Conservation (phyloP, 2,329 filamentous ascomycete species). For the Emmonsiellopsis sp. region DNA sequence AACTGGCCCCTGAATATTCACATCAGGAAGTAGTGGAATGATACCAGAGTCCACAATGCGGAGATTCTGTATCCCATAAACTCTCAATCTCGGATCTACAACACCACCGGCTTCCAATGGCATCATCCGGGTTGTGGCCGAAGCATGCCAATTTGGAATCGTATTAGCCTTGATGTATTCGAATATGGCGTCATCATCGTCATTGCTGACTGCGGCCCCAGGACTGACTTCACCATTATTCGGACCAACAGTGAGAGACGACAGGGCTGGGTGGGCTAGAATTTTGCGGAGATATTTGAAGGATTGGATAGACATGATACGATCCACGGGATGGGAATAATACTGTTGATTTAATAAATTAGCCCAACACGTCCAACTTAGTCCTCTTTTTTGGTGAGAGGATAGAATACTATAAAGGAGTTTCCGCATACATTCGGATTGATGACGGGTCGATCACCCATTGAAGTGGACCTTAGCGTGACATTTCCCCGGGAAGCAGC, state of each 20-base stretch:
- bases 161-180: constrained; percentile 14
- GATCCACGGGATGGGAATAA: constrained; percentile 10
- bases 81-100: constrained; percentile 10
- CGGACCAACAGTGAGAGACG: constrained; percentile 11
- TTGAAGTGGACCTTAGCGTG: constrained; percentile 9
- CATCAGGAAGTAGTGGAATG: constrained; percentile 12
- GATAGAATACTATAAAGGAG: neutral
- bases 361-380: neutral
- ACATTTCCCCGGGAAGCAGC: constrained; percentile 12
- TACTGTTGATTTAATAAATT: constrained; percentile 4
- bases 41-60: constrained; percentile 12
- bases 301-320: constrained; percentile 14
- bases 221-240: constrained; percentile 16
- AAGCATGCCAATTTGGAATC: constrained; percentile 10
- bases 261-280: constrained; percentile 13
- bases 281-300: constrained; percentile 19
- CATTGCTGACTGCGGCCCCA: constrained; percentile 12
- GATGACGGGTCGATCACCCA: constrained; percentile 10
- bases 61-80: constrained; percentile 10
- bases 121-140: constrained; percentile 9
- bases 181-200: constrained; percentile 17
- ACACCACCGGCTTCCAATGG: constrained; percentile 10
- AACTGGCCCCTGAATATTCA: constrained; percentile 10
- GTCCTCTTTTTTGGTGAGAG: neutral
- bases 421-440: constrained; percentile 10